Base-by-base conservation (phyloP, 169 alveolate species). In the Cryptosporidium sp. region DNA sequence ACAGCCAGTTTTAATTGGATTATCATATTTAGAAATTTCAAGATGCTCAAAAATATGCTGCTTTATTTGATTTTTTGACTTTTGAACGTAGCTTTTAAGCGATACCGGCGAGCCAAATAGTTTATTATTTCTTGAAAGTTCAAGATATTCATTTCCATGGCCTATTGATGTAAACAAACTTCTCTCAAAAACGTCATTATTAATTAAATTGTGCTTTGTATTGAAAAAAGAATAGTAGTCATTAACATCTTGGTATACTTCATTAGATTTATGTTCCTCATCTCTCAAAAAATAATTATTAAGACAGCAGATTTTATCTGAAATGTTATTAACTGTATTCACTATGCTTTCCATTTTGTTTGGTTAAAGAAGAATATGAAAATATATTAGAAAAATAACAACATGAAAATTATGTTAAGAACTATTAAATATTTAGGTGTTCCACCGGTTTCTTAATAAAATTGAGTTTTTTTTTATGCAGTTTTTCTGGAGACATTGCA, bases 81-180 rank as follows among this genome's bases (percentile, higher is more conserved):
- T 60, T 21, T 44, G 71, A 10, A 60, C 16, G 58, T 33, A 73
- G 29, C 70, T 60, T 73, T 73, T 73, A 3, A 73, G 70, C 1
- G 71, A 73, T 18, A 73, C 86, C 18, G 86, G 86, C 10, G 48
- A 56, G 18, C 86, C 86, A 4, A 73, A 73, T 10, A 73, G 39
- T 42, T 73, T 73, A 21, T 73, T 73, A 31, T 73, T 71, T 71
- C 85, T 73, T 9, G 71, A 73, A 58, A 73, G 14, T 60, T 73
- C 86, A 26, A 73, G n/a, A 26, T 73, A 73, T 18, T 56, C 71
- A 9, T 6, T 42, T 8, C 53, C 52, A 12, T 73, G 45, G 18
- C 18, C 68, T 53, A 6, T 73, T 16, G 58, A 69, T 14, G 72
- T 65, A 10, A 65, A 65, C 33, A 65, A 14, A 35, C 31, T 65